Percentiles rank a stretch among this genome's conserved stretches.
Conservation (phyloP, 148 eudicot species). For the Fagopyrum tataricum region DNA sequence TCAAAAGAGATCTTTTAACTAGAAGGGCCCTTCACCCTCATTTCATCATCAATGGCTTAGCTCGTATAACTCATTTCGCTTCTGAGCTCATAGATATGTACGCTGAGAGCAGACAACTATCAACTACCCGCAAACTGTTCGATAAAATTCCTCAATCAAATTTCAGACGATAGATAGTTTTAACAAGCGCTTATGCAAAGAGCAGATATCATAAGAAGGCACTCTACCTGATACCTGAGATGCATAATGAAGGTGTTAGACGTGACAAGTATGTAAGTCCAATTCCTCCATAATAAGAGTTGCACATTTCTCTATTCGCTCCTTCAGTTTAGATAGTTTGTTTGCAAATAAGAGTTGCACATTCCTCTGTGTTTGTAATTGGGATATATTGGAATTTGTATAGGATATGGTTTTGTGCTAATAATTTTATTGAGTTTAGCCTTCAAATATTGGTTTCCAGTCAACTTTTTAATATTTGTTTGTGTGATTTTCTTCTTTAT, state of each 20-base stretch:
- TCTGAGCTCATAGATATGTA: constrained; percentile 68
- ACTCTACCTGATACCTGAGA: constrained; percentile 32
- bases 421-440: no score
- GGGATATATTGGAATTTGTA: no score
- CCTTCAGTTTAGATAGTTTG: no score
- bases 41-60: constrained; percentile 52
- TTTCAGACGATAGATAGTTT: constrained; percentile 56
- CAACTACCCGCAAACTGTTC: constrained; percentile 59
- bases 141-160: constrained; percentile 60
- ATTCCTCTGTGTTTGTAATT: no score
- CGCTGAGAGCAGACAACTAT: constrained; percentile 33
- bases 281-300: no score
- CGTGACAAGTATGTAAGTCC: constrained; percentile 58
- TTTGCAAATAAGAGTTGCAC: no score
- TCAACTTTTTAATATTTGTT: no score
- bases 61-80: constrained; percentile 37
- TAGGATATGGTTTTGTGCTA: no score
- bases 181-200: constrained; percentile 71
- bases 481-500: no score
- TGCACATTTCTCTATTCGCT: no score
- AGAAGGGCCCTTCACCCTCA: constrained; percentile 59
- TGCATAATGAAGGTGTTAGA: constrained; percentile 39
- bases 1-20: constrained; percentile 24
- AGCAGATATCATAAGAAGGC: constrained; percentile 53
- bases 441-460: no score